Evolutionary conservation across 2,329 filamentous ascomycete genomes (phyloP).

Genomic region (Aspergillus candidus): DNA sequence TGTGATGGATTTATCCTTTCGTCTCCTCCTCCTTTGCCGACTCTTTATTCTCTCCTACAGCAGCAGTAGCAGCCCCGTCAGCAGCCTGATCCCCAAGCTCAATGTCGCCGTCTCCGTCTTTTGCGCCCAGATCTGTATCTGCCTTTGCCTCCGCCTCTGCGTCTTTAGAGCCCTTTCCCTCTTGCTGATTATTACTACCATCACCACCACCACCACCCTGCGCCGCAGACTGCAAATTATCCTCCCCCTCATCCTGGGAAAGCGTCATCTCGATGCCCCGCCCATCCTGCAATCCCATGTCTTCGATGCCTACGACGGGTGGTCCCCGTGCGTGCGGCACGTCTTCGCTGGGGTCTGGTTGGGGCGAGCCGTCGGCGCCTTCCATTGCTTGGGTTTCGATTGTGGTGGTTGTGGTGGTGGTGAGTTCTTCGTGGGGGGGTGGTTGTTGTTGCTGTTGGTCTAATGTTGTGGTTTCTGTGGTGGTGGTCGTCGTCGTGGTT

Average conservation of each 20-base stretch:
- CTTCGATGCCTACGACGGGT: slow-evolving; percentile 74
- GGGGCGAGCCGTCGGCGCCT: slow-evolving; percentile 16
- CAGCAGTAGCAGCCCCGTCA: slow-evolving; percentile 8
- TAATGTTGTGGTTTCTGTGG: too few species aligned
- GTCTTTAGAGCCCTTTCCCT: slow-evolving; percentile 2
- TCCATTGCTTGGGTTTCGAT: slow-evolving; percentile 18
- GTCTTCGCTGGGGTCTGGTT: slow-evolving; percentile 54
- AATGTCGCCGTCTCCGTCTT: slow-evolving; percentile 32
- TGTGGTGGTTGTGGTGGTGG: background rate
- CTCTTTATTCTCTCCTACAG: slow-evolving; percentile 4
- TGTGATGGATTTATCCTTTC: too few species aligned
- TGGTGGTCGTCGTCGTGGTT: too few species aligned
- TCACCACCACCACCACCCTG: background rate
- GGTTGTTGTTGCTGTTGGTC: background rate
- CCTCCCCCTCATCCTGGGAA: slow-evolving; percentile 12
- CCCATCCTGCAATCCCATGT: slow-evolving; percentile 70
- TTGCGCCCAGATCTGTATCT: slow-evolving; percentile 1
- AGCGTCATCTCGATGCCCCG: slow-evolving; percentile 41
- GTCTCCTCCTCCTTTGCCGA: background rate
- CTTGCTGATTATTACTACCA: too few species aligned
- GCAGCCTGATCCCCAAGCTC: slow-evolving; percentile 29
- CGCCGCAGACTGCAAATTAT: slow-evolving; percentile 3
- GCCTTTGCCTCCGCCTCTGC: slow-evolving; percentile 1
- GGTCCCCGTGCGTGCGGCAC: slow-evolving; percentile 77
- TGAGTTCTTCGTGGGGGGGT: background rate